Evolutionary conservation across 2,329 filamentous ascomycete genomes (phyloP).

Genomic region (Beauveria bassiana): DNA sequence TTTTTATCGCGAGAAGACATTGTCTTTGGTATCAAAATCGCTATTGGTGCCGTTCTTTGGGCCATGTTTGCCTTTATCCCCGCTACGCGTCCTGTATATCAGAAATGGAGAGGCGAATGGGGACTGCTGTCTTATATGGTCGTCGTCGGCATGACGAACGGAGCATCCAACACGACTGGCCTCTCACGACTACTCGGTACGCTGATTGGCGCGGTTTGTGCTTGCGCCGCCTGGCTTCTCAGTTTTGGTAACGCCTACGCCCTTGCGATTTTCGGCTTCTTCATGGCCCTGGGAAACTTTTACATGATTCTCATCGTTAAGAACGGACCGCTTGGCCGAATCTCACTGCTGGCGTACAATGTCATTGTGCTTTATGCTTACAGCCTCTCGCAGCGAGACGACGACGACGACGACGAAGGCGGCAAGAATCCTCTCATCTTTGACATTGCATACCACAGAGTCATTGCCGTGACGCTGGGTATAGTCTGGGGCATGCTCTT

Average conservation of each 20-base stretch:
- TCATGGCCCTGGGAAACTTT: slow-evolving; percentile 76
- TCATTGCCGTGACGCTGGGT: slow-evolving; percentile 76
- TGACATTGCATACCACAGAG: slow-evolving; percentile 81
- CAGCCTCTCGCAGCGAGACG: slow-evolving; percentile 71
- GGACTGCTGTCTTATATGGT: slow-evolving; percentile 95
- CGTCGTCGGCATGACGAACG: slow-evolving; percentile 95
- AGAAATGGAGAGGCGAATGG: slow-evolving; percentile 93
- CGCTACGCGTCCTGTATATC: slow-evolving; percentile 69
- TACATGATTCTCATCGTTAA: slow-evolving; percentile 80
- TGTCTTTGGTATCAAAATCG: slow-evolving; percentile 85
- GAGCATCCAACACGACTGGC: slow-evolving; percentile 89
- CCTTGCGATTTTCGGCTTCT: slow-evolving; percentile 74
- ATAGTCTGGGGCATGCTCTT: slow-evolving; percentile 90
- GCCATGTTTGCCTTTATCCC: slow-evolving; percentile 82
- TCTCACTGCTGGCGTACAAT: slow-evolving; percentile 93
- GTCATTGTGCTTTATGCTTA: slow-evolving; percentile 92
- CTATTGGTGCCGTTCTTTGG: slow-evolving; percentile 80
- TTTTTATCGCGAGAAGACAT: slow-evolving; percentile 49
- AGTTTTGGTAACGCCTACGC: slow-evolving; percentile 65
- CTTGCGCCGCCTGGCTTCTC: slow-evolving; percentile 70
- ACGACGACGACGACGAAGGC: slow-evolving; percentile 79
- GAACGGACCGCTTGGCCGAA: slow-evolving; percentile 84
- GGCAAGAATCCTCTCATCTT: slow-evolving; percentile 76
- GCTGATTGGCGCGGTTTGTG: slow-evolving; percentile 67
- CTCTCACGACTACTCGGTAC: slow-evolving; percentile 82